Evolutionary conservation across 2,329 filamentous ascomycete genomes (phyloP).

Genomic region (Exophiala bonariae): DNA sequence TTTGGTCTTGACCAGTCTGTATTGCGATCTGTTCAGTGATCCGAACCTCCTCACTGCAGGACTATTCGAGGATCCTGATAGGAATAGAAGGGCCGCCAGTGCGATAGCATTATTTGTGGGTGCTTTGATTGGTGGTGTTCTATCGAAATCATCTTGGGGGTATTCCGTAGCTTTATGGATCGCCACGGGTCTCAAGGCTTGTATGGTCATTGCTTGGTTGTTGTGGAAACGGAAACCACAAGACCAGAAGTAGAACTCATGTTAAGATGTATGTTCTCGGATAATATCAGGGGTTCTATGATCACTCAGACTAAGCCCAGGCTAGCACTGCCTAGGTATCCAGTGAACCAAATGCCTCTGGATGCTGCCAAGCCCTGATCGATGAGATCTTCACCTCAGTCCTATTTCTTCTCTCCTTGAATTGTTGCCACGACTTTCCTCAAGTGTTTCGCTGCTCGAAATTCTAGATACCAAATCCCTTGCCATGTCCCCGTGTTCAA

Average conservation of each 20-base stretch:
- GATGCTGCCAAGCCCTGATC: too few relatives aligned
- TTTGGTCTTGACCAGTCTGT: conserved; percentile 44
- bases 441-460: conserved; percentile 72
- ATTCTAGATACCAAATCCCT: conserved; percentile 93
- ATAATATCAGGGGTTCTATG: too few relatives aligned
- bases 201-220: conserved; percentile 37
- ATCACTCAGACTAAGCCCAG: too few relatives aligned
- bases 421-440: conserved; percentile 89
- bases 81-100: conserved; percentile 36
- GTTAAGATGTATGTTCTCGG: too few relatives aligned
- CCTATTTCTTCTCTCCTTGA: conserved; percentile 69
- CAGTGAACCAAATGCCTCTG: too few relatives aligned
- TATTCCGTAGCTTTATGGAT: conserved; percentile 43
- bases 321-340: too few relatives aligned
- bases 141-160: conserved; percentile 38
- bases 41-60: conserved; percentile 31
- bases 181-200: conserved; percentile 38
- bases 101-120: conserved; percentile 38
- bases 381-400: not conserved
- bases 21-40: conserved; percentile 45
- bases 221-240: conserved; percentile 35
- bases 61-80: conserved; percentile 33
- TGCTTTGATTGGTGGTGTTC: conserved; percentile 41
- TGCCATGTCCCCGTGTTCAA: conserved; percentile 65
- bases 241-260: too few relatives aligned